phyloP scores from a whole-genome alignment of 2,329 filamentous ascomycete genomes.

The Emmonsia crescens region DNA sequence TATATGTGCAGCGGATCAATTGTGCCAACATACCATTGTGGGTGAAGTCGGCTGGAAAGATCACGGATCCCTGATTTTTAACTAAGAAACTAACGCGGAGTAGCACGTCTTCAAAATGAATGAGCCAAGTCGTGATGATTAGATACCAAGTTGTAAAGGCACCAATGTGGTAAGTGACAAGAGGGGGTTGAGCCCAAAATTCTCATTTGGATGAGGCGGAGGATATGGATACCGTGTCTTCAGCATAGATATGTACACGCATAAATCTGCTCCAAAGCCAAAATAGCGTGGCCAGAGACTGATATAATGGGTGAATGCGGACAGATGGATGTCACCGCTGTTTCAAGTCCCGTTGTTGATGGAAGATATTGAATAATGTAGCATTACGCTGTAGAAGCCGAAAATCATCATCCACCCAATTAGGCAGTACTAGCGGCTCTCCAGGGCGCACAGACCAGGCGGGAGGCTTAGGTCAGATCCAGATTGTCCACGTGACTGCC shows the following conservation, averaged over 20 bases:
- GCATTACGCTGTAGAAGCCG: background rate
- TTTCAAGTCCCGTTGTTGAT: background rate
- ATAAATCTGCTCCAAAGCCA: background rate
- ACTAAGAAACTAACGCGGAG: background rate
- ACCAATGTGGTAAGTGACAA: background rate
- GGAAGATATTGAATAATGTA: background rate
- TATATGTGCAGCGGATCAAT: background rate
- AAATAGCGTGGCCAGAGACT: background rate
- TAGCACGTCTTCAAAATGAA: background rate
- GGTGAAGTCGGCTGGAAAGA: background rate
- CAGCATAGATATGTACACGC: background rate
- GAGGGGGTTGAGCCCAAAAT: background rate
- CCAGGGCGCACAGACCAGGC: background rate
- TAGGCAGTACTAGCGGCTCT: background rate
- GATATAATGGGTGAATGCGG: background rate
- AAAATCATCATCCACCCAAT: background rate
- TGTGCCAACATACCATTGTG: background rate
- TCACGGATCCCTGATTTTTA: background rate
- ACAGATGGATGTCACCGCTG: background rate
- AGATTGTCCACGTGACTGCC: background rate
- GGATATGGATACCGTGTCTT: background rate
- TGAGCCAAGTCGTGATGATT: background rate
- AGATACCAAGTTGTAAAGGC: background rate
- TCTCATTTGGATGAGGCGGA: background rate
- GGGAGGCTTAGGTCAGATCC: background rate